Conservation (phyloP, 169 alveolate genomes). For the Plasmodium knowlesi region DNA sequence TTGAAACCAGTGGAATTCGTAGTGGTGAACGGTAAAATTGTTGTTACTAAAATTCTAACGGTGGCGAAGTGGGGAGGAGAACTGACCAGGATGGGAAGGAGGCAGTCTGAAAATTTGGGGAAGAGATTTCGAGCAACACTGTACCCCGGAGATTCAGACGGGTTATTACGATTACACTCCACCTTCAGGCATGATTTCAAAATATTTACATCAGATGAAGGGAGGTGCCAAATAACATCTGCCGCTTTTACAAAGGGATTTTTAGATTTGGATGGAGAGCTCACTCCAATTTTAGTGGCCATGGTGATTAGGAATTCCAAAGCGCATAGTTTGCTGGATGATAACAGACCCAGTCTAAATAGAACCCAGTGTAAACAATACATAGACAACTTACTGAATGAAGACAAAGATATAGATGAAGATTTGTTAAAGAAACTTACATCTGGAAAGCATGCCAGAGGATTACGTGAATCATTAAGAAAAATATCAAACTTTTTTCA, state of each 20-base stretch:
- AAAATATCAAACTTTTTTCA: conserved; percentile 33
- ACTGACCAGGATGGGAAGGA: conserved; percentile 94
- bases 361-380: conserved; percentile 77
- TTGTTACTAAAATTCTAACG: conserved; percentile 88
- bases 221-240: conserved; percentile 97
- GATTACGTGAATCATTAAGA: conserved; percentile 73
- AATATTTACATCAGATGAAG: conserved; percentile 97
- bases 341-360: conserved; percentile 77
- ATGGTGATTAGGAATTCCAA: conserved; percentile 90
- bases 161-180: conserved; percentile 96
- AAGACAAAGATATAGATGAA: conserved; percentile 56
- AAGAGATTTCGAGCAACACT: conserved; percentile 88
- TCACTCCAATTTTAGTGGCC: conserved; percentile 96
- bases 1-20: conserved; percentile 88
- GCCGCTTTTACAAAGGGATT: conserved; percentile 99
- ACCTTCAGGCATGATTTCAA: conserved; percentile 98
- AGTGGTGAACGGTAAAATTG: conserved; percentile 65
- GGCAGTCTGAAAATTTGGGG: conserved; percentile 94
- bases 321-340: conserved; percentile 83
- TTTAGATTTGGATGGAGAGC: conserved; percentile 96
- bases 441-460: conserved; percentile 56
- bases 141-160: conserved; percentile 95
- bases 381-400: conserved; percentile 43
- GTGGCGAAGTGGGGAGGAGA: conserved; percentile 99
- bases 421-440: conserved; percentile 64